These are phyloP conservation scores for Pseudocercospora musae DNA, from an alignment of 2,329 filamentous ascomycete species.

Conservation along the genomic window DNA sequence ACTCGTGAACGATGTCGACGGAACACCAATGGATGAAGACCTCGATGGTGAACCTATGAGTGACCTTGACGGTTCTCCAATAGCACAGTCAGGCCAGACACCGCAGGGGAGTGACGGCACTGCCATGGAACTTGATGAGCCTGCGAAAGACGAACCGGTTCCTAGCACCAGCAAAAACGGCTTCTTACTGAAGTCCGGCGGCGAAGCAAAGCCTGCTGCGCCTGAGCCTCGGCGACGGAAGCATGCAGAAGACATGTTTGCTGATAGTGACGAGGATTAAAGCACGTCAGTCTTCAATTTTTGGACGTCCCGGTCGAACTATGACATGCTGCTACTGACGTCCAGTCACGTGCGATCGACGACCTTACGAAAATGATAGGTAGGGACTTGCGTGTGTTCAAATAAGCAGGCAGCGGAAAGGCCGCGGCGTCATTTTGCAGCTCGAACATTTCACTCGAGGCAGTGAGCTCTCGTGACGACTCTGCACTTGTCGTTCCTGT, in stretches of 20 bases:
- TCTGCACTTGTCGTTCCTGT: neutral
- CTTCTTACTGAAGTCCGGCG: constrained; percentile 24
- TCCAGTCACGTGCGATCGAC: neutral
- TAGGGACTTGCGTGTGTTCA: neutral
- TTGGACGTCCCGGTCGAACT: neutral
- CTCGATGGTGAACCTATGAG: constrained; percentile 36
- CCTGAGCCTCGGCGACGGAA: constrained; percentile 57
- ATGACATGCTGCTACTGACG: neutral
- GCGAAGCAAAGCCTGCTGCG: constrained; percentile 27
- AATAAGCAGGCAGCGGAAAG: neutral
- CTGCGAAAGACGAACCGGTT: neutral
- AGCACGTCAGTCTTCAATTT: neutral
- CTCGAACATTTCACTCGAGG: neutral
- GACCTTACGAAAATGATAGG: neutral
- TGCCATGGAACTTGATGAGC: constrained; percentile 21
- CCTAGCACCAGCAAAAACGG: constrained; percentile 14
- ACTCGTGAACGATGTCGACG: constrained; percentile 44
- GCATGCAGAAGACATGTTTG: constrained; percentile 84
- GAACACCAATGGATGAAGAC: constrained; percentile 40
- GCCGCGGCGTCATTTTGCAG: neutral
- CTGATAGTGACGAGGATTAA: constrained; percentile 62
- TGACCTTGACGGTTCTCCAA: constrained; percentile 16
- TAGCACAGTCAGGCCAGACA: constrained; percentile 1
- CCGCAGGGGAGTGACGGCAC: constrained; percentile 8
- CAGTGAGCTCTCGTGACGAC: neutral